Conservation (phyloP, 257 asterid genomes). For the Solanum etuberosum region DNA sequence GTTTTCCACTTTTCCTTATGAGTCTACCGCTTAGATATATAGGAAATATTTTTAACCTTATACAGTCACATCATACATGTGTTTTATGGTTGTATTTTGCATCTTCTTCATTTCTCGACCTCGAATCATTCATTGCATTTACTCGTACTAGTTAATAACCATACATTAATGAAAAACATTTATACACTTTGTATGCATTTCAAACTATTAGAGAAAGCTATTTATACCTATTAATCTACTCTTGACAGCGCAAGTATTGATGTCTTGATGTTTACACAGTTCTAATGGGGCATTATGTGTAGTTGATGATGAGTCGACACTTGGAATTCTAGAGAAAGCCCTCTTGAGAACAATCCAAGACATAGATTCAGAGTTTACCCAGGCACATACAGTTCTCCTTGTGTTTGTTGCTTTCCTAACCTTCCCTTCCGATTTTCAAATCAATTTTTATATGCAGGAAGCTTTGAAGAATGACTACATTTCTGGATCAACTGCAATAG, state of each 20-base stretch:
- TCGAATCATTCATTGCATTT: neutral
- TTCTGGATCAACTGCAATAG: constrained; percentile 54
- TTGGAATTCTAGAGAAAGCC: constrained; percentile 41
- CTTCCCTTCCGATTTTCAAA: constrained; percentile 1
- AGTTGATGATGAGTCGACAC: constrained; percentile 13
- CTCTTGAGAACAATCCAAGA: constrained; percentile 49
- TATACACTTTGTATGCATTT: neutral
- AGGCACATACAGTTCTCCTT: constrained; percentile 21
- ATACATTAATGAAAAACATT: neutral
- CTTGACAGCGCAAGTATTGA: neutral
- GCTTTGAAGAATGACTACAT: constrained; percentile 37
- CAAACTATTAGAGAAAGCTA: neutral
- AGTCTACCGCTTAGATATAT: neutral
- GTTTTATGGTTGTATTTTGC: neutral
- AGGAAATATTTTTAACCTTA: neutral
- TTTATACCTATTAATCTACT: neutral
- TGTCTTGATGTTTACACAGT: constrained; percentile 18
- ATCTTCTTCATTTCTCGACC: neutral
- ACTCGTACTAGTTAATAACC: neutral
- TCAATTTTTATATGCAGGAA: constrained; percentile 32
- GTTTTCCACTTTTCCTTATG: neutral
- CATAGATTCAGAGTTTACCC: constrained; percentile 53
- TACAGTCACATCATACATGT: neutral
- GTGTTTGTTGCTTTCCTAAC: neutral
- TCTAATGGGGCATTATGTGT: constrained; percentile 4